Base-by-base conservation (phyloP, 2,329 filamentous ascomycete species). In the Fusarium agapanthi region DNA sequence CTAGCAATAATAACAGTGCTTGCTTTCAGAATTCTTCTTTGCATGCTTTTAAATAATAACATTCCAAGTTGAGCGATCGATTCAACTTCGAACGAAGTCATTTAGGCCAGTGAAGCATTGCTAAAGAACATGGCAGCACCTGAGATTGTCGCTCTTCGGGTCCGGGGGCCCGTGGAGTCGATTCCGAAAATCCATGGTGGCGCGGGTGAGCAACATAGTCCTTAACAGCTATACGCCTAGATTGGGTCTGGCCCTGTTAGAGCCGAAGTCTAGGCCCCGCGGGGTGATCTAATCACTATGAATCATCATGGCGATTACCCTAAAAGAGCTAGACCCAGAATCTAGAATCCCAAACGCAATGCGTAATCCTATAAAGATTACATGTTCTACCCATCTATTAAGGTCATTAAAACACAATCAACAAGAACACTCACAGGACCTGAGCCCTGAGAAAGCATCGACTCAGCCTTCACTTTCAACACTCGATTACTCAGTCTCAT, bases 141-240 rank as follows among this genome's bases (percentile, higher is more conserved):
- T 32, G 0, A 10, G 8, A 32, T 24, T 24, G 12, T 34, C 30
- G 12, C n/a, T 14, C 0, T n/a, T 67, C 65, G 63, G 65, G 63
- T 8, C 65, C 65, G 41, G 7, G 63, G 47, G 22, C 26, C 65
- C 65, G 40, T 38, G 64, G 62, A 35, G 30, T 22, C 2, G 7
- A 11, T 2, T 9, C 34, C 56, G 35, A 22, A 13, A 12, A 22
- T 18, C 35, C 45, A 54, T 15, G n/a, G 35, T n/a, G 26, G 22
- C 22, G 24, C 7, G 26, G 28, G 1, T 7, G 4, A 9, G 40
- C 16, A 3, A 65, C 34, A 22, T 62, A 0, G 10, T 7, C 3
- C 6, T 12, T 35, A n/a, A 15, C 28, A 10, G 8, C 3, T 7
- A 2, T 1, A 1, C 0, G 4, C 13, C 12, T 2, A 0, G 1